A percentile compares a stretch with the other conserved stretches of the same genome.
Conservation (phyloP, 768 basidiomycete species). For the Rhodotorula sphaerocarpa region DNA sequence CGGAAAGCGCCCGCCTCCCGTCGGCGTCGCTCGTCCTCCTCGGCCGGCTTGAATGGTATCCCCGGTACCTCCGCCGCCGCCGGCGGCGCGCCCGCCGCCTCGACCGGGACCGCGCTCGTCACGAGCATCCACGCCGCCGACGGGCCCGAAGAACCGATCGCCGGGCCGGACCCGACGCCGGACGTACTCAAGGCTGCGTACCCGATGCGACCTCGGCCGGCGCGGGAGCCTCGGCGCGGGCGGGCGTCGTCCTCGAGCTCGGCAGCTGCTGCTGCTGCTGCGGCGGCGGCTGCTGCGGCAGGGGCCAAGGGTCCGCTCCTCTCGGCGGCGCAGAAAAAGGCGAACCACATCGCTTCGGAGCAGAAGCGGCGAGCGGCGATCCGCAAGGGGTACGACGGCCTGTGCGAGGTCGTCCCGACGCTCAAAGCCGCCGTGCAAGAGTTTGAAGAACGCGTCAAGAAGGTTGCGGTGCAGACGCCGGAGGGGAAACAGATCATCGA, state of each 20-base stretch:
- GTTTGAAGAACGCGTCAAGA: constrained; percentile 55
- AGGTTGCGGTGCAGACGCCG: neutral
- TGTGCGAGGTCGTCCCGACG: constrained; percentile 74
- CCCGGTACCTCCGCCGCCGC: too few species aligned
- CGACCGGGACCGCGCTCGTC: too few species aligned
- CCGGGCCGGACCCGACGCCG: constrained; percentile 1
- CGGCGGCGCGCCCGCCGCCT: too few species aligned
- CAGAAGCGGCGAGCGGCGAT: constrained; percentile 91
- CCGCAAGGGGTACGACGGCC: constrained; percentile 73
- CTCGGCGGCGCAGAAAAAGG: constrained; percentile 34
- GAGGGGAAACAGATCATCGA: neutral
- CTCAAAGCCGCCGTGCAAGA: constrained; percentile 68
- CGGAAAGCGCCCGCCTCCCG: too few species aligned
- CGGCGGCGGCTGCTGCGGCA: neutral
- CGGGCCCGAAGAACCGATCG: neutral
- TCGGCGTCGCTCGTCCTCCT: too few species aligned
- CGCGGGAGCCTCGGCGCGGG: too few species aligned
- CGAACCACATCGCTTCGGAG: constrained; percentile 69
- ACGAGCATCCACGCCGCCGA: too few species aligned
- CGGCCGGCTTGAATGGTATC: too few species aligned
- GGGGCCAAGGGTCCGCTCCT: constrained; percentile 15
- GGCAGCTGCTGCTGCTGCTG: neutral
- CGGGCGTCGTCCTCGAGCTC: neutral
- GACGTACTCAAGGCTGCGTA: too few species aligned
- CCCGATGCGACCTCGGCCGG: too few species aligned